phyloP scores from a whole-genome alignment of 2,329 filamentous ascomycete genomes.

The Diaporthe sp. region DNA sequence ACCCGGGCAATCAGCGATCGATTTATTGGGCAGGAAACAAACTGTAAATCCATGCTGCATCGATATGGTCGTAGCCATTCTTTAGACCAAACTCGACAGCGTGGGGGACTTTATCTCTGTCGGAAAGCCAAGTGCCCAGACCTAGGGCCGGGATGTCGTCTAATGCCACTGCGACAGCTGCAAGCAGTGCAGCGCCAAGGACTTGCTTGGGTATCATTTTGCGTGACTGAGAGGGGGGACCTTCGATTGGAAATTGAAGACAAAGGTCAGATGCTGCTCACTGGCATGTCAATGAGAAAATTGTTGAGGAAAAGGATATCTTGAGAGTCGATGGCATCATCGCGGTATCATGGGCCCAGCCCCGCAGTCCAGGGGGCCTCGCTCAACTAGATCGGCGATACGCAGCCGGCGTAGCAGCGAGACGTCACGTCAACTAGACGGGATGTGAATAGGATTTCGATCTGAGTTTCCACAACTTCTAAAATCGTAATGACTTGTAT shows the following conservation, averaged over 20 bases:
- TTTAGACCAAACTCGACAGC: conserved; percentile 38
- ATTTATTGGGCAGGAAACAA: not conserved
- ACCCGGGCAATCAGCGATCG: not conserved
- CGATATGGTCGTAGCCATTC: conserved; percentile 39
- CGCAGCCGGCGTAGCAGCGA: not conserved
- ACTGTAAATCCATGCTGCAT: conserved; percentile 40
- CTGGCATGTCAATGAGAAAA: no score
- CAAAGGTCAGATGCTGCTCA: not conserved
- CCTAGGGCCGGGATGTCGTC: conserved; percentile 38
- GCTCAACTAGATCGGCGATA: conserved; percentile 10
- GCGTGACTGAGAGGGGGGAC: not conserved
- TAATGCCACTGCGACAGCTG: conserved; percentile 20
- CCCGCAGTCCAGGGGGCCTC: conserved; percentile 22
- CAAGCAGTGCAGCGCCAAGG: conserved; percentile 25
- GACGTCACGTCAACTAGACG: not conserved
- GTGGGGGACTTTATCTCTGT: conserved; percentile 36
- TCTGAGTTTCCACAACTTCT: not conserved
- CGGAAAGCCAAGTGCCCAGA: conserved; percentile 39
- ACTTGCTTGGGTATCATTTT: conserved; percentile 23
- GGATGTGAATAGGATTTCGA: not conserved
- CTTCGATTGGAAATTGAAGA: not conserved
- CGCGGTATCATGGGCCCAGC: conserved; percentile 21
- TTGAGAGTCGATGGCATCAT: conserved; percentile 29
- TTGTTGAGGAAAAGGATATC: not conserved
- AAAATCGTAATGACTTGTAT: not conserved